These are phyloP conservation scores for Coniferiporia weirii DNA, from an alignment of 1,284 basidiomycete species.

Conservation along the genomic window DNA sequence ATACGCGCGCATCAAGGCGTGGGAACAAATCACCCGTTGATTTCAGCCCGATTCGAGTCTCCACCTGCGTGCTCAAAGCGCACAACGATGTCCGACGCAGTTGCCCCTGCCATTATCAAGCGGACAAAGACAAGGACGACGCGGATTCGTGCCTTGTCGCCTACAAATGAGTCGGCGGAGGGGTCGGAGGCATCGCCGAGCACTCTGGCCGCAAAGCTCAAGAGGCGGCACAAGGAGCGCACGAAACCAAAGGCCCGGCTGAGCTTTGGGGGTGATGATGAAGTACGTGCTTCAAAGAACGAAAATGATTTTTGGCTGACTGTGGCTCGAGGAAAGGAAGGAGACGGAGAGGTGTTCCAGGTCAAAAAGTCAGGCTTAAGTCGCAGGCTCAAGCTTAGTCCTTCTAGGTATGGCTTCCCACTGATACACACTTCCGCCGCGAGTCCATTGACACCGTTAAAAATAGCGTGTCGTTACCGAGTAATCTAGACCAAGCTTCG, in stretches of 20 bases:
- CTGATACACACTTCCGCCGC: slow-evolving; percentile 3
- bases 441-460: slow-evolving; percentile 1
- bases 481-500: slow-evolving; percentile 47
- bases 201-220: slow-evolving; percentile 57
- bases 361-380: slow-evolving; percentile 75
- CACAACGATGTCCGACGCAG: background rate
- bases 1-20: background rate
- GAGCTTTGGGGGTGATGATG: slow-evolving; percentile 81
- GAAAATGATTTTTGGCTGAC: slow-evolving; percentile 20
- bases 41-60: background rate
- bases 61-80: background rate
- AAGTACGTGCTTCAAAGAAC: slow-evolving; percentile 42
- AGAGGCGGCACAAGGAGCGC: slow-evolving; percentile 53
- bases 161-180: slow-evolving; percentile 23
- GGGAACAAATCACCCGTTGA: background rate
- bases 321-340: slow-evolving; percentile 39
- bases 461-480: slow-evolving; percentile 29
- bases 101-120: slow-evolving; percentile 8
- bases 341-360: slow-evolving; percentile 59
- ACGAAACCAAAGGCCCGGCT: slow-evolving; percentile 59
- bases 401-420: slow-evolving; percentile 30
- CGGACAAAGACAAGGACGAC: slow-evolving; percentile 24
- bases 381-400: slow-evolving; percentile 53
- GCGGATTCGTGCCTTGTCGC: slow-evolving; percentile 17
- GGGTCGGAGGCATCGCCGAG: slow-evolving; percentile 43